Evolutionary conservation across 768 basidiomycete genomes (phyloP), one percentile per base, ranked within the genome.

Genomic region (Leccinum sublutescens): DNA sequence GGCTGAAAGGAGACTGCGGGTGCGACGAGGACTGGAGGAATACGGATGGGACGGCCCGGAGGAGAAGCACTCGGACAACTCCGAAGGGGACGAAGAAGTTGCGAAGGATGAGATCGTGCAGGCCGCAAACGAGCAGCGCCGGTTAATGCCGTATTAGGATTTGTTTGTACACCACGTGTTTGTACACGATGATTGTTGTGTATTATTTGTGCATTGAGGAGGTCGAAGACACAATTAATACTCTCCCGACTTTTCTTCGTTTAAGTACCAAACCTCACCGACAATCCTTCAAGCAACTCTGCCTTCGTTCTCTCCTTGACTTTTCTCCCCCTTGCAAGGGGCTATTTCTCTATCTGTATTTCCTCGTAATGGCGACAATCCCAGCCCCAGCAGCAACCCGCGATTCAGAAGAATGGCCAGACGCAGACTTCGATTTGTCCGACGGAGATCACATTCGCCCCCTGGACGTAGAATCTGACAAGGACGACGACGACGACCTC

Each of bases 391-490:
- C 82, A 50, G 76, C 80, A 62, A 74, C 77, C 56, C 82, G 83
- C 62, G 91, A 27, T 27, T 27, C 27, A 27, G 27, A 93, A 75
- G 89, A 92, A 77, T 93, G 91, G 91, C 81, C 84, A 48, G 91
- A 93, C 73, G 88, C 88, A 61, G 91, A 93, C 75, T 93, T 93
- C 70, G 91, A 92, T 71, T 77, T 93, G 21, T 86, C 88, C 56
- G 91, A 93, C 51, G 91, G 84, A 47, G 82, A 82, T 51, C 78
- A 84, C 52, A 81, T 91, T 54, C 84, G 87, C 64, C 74, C 86
- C 38, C 80, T 80, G 25, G 82, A 79, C 63, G 73, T 75, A 17
- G 82, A 82, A 62, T 80, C 81, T 21, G 87, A 88, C 78, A 87
- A 81, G 75, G 85, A 85, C 59, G 80, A 84, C 52, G 82, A 83